Conservation (phyloP, 225 moss, liverwort and hornwort species). For the Climacium dendroides region DNA sequence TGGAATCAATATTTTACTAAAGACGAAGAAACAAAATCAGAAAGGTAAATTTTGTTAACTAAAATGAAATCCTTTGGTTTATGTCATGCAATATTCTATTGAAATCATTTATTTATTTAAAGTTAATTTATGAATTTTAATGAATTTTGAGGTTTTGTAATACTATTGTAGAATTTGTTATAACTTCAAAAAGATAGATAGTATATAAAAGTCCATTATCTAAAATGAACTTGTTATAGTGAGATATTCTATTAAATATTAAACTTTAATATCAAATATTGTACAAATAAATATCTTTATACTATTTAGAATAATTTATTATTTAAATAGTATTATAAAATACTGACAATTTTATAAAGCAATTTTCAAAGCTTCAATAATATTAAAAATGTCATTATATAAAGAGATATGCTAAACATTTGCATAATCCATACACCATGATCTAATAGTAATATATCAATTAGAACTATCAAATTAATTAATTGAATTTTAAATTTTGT, state of each 20-base stretch:
- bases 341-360: no score
- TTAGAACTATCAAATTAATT: background rate
- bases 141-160: background rate
- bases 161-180: background rate
- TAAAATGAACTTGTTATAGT: accelerated
- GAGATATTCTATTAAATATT: background rate
- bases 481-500: background rate
- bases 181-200: background rate
- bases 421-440: background rate
- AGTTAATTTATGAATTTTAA: background rate
- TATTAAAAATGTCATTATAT: background rate
- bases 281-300: background rate
- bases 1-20: background rate
- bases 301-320: background rate
- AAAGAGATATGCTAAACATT: no score
- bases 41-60: background rate
- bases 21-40: background rate
- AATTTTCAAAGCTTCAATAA: background rate
- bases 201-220: background rate
- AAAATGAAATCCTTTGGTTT: background rate
- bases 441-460: background rate
- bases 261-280: background rate
- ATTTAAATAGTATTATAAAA: background rate
- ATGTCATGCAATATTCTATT: no score
- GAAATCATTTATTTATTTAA: no score